Evolutionary conservation across 225 moss, liverwort and hornwort species (phyloP).

Genomic region (Polytrichum commune): DNA sequence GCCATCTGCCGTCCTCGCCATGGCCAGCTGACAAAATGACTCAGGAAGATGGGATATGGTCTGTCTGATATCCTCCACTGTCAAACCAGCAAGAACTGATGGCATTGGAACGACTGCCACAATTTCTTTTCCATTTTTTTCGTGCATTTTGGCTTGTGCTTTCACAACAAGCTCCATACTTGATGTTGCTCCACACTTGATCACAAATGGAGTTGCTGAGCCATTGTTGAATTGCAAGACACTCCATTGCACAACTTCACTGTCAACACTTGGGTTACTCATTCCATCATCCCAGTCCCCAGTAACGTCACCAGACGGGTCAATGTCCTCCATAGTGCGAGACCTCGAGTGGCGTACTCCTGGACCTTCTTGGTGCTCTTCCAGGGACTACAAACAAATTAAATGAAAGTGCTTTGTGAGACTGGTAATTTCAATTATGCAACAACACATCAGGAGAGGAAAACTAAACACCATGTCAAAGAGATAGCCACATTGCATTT

Average conservation of each 20-base stretch:
- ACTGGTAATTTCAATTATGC: too few relatives aligned
- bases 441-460: conserved; percentile 2
- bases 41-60: conserved; percentile 85
- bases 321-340: conserved; percentile 39
- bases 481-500: not conserved
- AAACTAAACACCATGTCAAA: not conserved
- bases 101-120: conserved; percentile 89
- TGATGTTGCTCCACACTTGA: conserved; percentile 97
- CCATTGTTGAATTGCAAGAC: conserved; percentile 97
- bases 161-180: conserved; percentile 90
- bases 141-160: conserved; percentile 80
- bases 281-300: conserved; percentile 61
- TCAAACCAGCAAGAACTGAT: conserved; percentile 67
- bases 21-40: conserved; percentile 84
- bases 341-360: conserved; percentile 43
- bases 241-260: conserved; percentile 95
- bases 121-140: conserved; percentile 75
- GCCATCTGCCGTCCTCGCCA: conserved; percentile 92
- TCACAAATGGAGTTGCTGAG: conserved; percentile 78
- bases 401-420: too few relatives aligned
- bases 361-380: conserved; percentile 35
- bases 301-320: conserved; percentile 40
- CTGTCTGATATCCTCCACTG: conserved; percentile 82
- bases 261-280: conserved; percentile 42
- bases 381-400: conserved; percentile 33